Percentiles rank a stretch among this genome's conserved stretches.
These are phyloP conservation scores for Agrostemma githago DNA, from an alignment of 148 eudicot species.

Conservation along the genomic window DNA sequence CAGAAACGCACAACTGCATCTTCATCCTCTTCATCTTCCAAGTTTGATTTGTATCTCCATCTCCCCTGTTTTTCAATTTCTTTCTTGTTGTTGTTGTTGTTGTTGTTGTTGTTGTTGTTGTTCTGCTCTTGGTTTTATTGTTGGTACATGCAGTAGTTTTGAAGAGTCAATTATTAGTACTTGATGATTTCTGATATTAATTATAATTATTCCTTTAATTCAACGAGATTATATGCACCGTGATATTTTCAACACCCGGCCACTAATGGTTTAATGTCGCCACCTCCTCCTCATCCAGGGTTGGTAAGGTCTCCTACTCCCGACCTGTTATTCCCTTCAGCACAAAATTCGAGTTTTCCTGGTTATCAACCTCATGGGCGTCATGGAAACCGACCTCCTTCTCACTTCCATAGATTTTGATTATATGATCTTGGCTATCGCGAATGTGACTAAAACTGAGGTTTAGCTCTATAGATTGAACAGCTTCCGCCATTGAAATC, in stretches of 20 bases:
- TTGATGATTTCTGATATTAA: too few species aligned
- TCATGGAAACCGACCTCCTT: background rate
- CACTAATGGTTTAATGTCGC: background rate
- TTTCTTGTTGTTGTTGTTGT: too few species aligned
- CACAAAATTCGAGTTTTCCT: background rate
- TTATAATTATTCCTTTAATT: too few species aligned
- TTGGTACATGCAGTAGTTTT: too few species aligned
- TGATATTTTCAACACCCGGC: background rate
- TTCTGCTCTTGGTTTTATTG: too few species aligned
- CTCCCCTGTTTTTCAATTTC: too few species aligned
- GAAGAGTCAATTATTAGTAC: too few species aligned
- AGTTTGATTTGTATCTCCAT: too few species aligned
- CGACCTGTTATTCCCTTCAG: background rate
- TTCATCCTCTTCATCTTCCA: too few species aligned
- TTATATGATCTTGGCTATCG: background rate
- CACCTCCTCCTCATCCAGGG: constrained; percentile 11
- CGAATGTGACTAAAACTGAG: background rate
- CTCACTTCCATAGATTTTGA: background rate
- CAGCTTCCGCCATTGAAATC: background rate
- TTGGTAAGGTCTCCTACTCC: constrained; percentile 5
- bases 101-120: too few species aligned
- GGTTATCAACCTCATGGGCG: background rate
- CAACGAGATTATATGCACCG: background rate
- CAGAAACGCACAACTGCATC: too few species aligned
- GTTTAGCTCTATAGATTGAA: background rate